Percentiles rank a stretch among this genome's conserved stretches.
These are phyloP conservation scores for Candida silvicultrix DNA, from an alignment of 805 yeast species.

Conservation along the genomic window DNA sequence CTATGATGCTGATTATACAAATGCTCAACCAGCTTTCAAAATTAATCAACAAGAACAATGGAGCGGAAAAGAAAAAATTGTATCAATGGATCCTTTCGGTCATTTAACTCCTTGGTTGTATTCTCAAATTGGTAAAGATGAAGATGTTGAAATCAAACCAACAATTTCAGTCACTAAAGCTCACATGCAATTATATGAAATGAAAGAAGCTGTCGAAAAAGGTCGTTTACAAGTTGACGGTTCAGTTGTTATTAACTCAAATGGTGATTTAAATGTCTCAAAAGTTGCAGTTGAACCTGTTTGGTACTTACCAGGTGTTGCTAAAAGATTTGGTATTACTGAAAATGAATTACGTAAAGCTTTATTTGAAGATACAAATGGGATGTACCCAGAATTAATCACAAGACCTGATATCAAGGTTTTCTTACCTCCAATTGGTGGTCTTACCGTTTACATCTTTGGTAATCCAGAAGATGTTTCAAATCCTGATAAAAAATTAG, in stretches of 20 bases:
- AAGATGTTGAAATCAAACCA: slow-evolving; percentile 53
- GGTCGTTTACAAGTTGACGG: slow-evolving; percentile 58
- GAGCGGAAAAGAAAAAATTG: slow-evolving; percentile 50
- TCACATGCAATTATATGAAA: slow-evolving; percentile 52
- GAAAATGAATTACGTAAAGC: slow-evolving; percentile 53
- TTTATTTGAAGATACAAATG: slow-evolving; percentile 62
- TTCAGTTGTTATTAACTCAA: slow-evolving; percentile 46
- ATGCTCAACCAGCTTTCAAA: slow-evolving; percentile 55
- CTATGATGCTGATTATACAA: slow-evolving; percentile 54
- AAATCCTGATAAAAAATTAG: slow-evolving; percentile 43
- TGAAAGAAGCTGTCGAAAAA: slow-evolving; percentile 45
- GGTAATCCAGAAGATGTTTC: slow-evolving; percentile 53
- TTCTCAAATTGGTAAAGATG: slow-evolving; percentile 34
- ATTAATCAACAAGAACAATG: slow-evolving; percentile 51
- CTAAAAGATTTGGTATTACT: slow-evolving; percentile 51
- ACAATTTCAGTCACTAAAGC: slow-evolving; percentile 66
- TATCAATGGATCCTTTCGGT: slow-evolving; percentile 62
- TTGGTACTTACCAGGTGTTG: slow-evolving; percentile 67
- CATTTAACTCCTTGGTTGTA: slow-evolving; percentile 59
- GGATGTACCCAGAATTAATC: slow-evolving; percentile 63
- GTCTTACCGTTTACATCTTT: slow-evolving; percentile 58
- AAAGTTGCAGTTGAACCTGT: slow-evolving; percentile 68
- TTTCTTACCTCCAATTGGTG: slow-evolving; percentile 66
- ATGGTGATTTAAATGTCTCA: slow-evolving; percentile 57
- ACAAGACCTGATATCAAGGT: slow-evolving; percentile 64